Conservation (phyloP, 192 early-diverging fungal species). For the Coemansia sp. region DNA sequence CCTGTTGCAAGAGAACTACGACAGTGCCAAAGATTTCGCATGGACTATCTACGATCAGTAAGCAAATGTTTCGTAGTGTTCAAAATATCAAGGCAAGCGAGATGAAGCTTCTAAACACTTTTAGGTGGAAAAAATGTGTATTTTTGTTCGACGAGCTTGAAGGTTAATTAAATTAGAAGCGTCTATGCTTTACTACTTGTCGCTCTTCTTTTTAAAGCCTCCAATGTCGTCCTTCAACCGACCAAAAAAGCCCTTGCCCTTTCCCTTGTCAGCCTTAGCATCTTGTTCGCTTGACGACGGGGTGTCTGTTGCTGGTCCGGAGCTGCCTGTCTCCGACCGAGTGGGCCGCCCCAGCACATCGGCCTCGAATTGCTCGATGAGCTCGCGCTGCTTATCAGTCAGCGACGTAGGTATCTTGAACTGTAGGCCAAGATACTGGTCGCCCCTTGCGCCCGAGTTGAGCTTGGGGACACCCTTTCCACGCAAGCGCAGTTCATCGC, state of each 20-base stretch:
- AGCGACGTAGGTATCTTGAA: constrained; percentile 74
- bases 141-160: background rate
- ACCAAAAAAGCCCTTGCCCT: constrained; percentile 56
- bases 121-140: background rate
- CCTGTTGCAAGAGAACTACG: constrained; percentile 66
- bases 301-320: background rate
- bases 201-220: constrained; percentile 56
- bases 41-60: constrained; percentile 45
- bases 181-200: constrained; percentile 14
- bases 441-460: constrained; percentile 67
- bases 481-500: constrained; percentile 78
- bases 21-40: constrained; percentile 45
- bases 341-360: constrained; percentile 23
- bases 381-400: constrained; percentile 55
- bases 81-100: background rate
- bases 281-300: background rate
- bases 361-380: constrained; percentile 66
- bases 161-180: background rate
- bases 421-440: constrained; percentile 89
- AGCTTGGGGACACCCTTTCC: constrained; percentile 74
- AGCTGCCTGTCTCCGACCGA: background rate
- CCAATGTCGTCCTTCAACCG: constrained; percentile 62
- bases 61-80: background rate
- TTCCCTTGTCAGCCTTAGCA: constrained; percentile 8
- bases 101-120: background rate